Conservation (phyloP, 768 basidiomycete species). For the Hygrophorus russula region DNA sequence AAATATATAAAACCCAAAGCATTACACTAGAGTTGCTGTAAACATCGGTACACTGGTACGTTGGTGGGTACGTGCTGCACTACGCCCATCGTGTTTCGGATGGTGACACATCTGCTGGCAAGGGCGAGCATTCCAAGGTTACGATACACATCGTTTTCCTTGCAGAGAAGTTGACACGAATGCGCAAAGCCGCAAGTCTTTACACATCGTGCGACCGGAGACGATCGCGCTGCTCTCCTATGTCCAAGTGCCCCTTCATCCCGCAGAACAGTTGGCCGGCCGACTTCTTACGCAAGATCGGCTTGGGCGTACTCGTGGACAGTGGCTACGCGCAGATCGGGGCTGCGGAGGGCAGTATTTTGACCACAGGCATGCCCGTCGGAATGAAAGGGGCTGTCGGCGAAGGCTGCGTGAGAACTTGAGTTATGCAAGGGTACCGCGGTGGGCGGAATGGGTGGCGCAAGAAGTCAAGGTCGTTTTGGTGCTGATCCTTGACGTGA, state of each 20-base stretch:
- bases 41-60: no score
- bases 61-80: slow-evolving; percentile 64
- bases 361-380: slow-evolving; percentile 80
- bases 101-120: slow-evolving; percentile 14
- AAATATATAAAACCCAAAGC: no score
- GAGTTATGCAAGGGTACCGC: slow-evolving; percentile 80
- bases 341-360: slow-evolving; percentile 45
- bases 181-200: slow-evolving; percentile 30
- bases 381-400: slow-evolving; percentile 75
- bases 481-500: no score
- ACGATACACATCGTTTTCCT: neutral
- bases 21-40: no score
- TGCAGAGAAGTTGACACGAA: neutral
- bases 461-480: no score
- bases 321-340: slow-evolving; percentile 70
- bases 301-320: slow-evolving; percentile 58
- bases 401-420: slow-evolving; percentile 70
- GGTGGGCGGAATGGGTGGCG: no score
- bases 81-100: no score
- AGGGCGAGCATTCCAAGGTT: slow-evolving; percentile 28
- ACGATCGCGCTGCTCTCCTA: slow-evolving; percentile 86
- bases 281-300: slow-evolving; percentile 80
- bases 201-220: slow-evolving; percentile 81
- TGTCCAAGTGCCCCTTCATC: slow-evolving; percentile 93
- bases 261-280: slow-evolving; percentile 82